phyloP scores from a whole-genome alignment of 2,329 filamentous ascomycete species.

The Phyllachora maydis region DNA sequence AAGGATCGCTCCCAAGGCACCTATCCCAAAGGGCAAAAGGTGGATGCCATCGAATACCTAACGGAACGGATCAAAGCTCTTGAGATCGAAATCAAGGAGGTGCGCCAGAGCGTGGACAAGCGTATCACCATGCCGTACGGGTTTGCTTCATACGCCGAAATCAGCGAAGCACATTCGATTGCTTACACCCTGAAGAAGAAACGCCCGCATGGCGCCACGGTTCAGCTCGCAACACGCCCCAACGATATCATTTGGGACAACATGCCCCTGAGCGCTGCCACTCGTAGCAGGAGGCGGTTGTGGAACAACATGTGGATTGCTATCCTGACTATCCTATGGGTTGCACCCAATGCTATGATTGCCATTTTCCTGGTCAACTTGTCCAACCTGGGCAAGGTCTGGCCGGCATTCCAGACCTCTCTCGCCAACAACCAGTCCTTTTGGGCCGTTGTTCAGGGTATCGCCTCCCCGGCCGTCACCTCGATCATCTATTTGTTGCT shows the following conservation, averaged over 20 bases:
- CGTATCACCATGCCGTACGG: conserved; percentile 80
- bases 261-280: conserved; percentile 47
- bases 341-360: conserved; percentile 83
- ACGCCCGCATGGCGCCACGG: conserved; percentile 56
- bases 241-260: conserved; percentile 96
- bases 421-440: conserved; percentile 40
- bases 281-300: conserved; percentile 51
- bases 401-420: conserved; percentile 50
- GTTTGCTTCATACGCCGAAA: conserved; percentile 82
- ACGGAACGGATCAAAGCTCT: conserved; percentile 68
- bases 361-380: conserved; percentile 85
- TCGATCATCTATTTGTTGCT: conserved; percentile 75
- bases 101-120: conserved; percentile 64
- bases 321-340: conserved; percentile 65
- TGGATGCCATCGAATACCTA: conserved; percentile 89
- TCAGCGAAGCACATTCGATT: conserved; percentile 71
- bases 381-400: conserved; percentile 58
- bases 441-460: conserved; percentile 85
- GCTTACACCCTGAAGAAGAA: conserved; percentile 67
- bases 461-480: conserved; percentile 69
- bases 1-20: conserved; percentile 48
- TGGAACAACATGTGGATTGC: conserved; percentile 72
- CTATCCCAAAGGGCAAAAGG: conserved; percentile 48
- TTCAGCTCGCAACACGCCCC: conserved; percentile 64
- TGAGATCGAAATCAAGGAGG: conserved; percentile 67